A percentile compares a stretch with the other conserved stretches of the same genome.
These are phyloP conservation scores for Penicillium thymicola DNA, from an alignment of 2,329 filamentous ascomycete species.

Conservation along the genomic window DNA sequence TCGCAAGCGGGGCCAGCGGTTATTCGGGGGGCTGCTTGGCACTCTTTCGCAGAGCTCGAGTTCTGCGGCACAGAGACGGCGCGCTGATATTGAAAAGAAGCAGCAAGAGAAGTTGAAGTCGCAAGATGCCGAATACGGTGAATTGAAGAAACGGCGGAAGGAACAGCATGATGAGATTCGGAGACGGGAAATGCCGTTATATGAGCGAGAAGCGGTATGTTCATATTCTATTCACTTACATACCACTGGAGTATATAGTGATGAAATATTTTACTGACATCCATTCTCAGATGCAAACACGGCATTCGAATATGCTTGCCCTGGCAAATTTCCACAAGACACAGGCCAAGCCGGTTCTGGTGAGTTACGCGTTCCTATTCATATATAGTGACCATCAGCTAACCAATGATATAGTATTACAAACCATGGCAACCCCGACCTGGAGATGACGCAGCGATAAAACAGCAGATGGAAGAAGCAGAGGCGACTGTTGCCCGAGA, in stretches of 20 bases:
- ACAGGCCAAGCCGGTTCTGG: constrained; percentile 66
- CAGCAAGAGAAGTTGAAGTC: constrained; percentile 76
- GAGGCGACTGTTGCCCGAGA: constrained; percentile 65
- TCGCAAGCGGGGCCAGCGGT: constrained; percentile 74
- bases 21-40: constrained; percentile 79
- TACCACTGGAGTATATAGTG: not conserved
- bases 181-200: constrained; percentile 66
- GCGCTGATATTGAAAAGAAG: constrained; percentile 76
- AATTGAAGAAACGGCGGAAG: constrained; percentile 62
- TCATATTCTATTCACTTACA: constrained; percentile 35
- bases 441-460: constrained; percentile 68
- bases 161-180: constrained; percentile 61
- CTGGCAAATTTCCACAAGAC: constrained; percentile 73
- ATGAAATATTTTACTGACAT: constrained; percentile 23
- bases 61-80: constrained; percentile 62
- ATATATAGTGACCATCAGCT: constrained; percentile 6
- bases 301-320: constrained; percentile 68
- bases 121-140: constrained; percentile 69
- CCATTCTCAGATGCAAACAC: constrained; percentile 63
- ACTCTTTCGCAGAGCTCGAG: constrained; percentile 71
- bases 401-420: constrained; percentile 63
- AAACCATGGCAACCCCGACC: constrained; percentile 73
- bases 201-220: constrained; percentile 74
- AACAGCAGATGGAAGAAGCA: constrained; percentile 65
- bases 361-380: constrained; percentile 47